Base-by-base conservation (phyloP, 1,139 yeast genomes). In the Hyphopichia burtonii region DNA sequence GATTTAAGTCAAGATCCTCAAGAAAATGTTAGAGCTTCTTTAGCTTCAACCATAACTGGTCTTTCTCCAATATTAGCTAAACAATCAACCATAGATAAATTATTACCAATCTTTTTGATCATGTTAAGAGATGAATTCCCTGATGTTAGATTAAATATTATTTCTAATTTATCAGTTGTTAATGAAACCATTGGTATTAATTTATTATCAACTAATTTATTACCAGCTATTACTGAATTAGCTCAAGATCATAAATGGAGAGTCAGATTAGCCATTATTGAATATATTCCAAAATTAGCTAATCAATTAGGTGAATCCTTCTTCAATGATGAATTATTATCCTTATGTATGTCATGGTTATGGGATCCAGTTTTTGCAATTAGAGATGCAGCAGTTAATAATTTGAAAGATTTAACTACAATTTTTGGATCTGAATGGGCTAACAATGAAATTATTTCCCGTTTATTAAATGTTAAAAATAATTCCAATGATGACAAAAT, bases 211-310 rank as follows among this genome's bases (percentile, higher is more conserved):
- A 91, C 91, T 55, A 85, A 90, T 39, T 75, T 94, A 49, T 74
- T 94, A 51, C 99, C 99, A 5, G 99, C 99, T 2, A 91, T 94
- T 49, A 85, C 96, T 19, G 97, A 93, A 55, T 77, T 94, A 51
- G 98, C 99, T 8, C 94, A 90, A 61, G 99, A 94, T 67, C 85
- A 85, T 55, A 94, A 91, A 60, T 94, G 99, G 99, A 82, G 99
- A 58, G 98, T 94, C 23, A 83, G 99, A 59, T 76, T 94, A 61
- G 99, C 99, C 14, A 93, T 94, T 49, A 94, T 94, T 58, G 96
- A 94, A 63, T 94, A 94, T 65, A 89, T 91, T 54, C 99, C 99
- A 19, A 76, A 93, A 53, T 75, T 94, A 51, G 98, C 99, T n/a
- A 86, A 87, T 55, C 99, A 94, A 65, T 74, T 94, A 49, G 99